Evolutionary conservation across 805 yeast species (phyloP), one percentile per base, ranked within the genome.

Genomic region (Dipodascopsis uninucleata): DNA sequence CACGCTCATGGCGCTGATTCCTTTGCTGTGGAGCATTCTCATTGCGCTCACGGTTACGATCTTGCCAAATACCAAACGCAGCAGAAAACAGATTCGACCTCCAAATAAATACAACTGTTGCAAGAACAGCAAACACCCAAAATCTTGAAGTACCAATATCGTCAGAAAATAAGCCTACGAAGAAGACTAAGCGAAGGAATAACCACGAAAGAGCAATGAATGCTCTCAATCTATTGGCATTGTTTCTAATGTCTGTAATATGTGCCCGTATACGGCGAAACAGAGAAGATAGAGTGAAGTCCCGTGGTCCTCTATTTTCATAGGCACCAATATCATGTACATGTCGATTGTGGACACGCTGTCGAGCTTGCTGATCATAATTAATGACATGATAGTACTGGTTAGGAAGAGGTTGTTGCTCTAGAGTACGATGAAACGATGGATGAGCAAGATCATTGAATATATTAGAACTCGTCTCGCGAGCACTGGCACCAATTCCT

Each of bases 151-250:
- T 35, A 14, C 43, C 49, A 2, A 51, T 3, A 7, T 44, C 53
- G 18, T 43, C 55, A 18, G 50, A n/a, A 32, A 49, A 48, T 33
- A 49, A 25, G 32, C 38, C 22, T 4, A 48, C 46, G 24, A 51
- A 38, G n/a, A 51, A 37, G 7, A 51, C 29, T 5, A 51, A 43
- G 20, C 55, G 41, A 18, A 51, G 23, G 24, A 48, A 41, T 5
- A 48, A 28, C 53, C 53, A 49, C 12, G 39, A 20, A 3, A 49
- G 33, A 18, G 52, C 44, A 5, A 49, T 16, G 18, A 39, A 36
- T 12, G 36, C 39, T 18, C 53, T 43, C 10, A 45, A 28, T 18
- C 47, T 18, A 17, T 28, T 35, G 23, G 36, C 45, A 34, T 45
- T 39, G 28, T 39, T 17, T 4, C 49, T 42, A 3, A 49, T 22